Evolutionary conservation across 208 protist species (phyloP), one percentile per base, ranked within the genome.

Genomic region (Crithidia sp.): DNA sequence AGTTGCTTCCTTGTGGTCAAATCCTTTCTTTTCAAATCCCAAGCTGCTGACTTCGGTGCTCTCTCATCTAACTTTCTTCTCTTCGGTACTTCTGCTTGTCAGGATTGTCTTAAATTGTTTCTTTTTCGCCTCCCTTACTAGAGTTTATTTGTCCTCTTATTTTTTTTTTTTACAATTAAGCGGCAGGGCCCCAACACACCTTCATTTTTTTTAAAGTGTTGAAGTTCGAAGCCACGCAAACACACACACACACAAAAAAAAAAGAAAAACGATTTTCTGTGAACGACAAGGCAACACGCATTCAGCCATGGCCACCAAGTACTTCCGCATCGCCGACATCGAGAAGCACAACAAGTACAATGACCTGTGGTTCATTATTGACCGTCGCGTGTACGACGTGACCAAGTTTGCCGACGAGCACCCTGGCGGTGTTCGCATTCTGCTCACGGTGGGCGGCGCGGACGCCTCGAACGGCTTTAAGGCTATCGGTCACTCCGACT

Each of bases 391-490:
- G 2, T 92, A 94, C 71, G 83, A 93, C 59, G 70, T 96, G 17
- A 93, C 85, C 17, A 81, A 81, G 57, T 98, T 96, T 57, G 82
- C 91, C 28, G 83, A 95, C 58, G 61, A 86, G 56, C 93, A 97
- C 75, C 93, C 95, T 7, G 94, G 93, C 37, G 89, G 92, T 54
- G 70, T 87, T 0, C 89, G 93, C 58, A 90, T 90, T 9, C 87
- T 98, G 13, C 69, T 90, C 4, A 84, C 76, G 44, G 82, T 89
- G 8, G 93, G 81, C 3, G 93, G 90, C 16, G 81, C 84, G 54
- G 92, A 98, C 54, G 90, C 82, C 19, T 90, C 87, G 14, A 81
- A 76, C 44, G 92, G 84, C 59, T 98, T 97, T 64, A 87, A 96
- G 61, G 79, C 71, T n/a, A 81, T 94, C 28, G 89, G 84, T 10